Conservation (phyloP, 2,329 filamentous ascomycete species). For the Lasiodiplodia gonubiensis region DNA sequence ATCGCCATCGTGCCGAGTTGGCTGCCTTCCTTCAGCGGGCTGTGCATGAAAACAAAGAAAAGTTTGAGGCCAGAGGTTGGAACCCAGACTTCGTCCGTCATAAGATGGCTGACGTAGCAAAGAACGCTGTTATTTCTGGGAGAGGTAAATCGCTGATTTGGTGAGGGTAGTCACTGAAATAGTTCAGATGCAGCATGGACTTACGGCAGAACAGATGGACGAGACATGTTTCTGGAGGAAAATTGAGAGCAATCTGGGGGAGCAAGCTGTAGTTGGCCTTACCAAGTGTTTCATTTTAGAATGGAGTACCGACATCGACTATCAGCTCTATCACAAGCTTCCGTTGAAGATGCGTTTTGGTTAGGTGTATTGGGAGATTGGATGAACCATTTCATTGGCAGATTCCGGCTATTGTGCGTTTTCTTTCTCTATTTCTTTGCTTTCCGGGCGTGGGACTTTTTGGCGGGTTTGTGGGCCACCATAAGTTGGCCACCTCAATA, state of each 20-base stretch:
- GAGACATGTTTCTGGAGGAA: not conserved
- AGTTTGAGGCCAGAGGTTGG: not conserved
- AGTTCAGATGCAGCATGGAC: not conserved
- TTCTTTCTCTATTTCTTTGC: too few species aligned
- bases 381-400: too few species aligned
- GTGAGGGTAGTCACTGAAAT: not conserved
- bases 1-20: not conserved
- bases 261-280: not conserved
- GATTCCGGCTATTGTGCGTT: too few species aligned
- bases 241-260: not conserved
- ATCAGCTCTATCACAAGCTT: conserved; percentile 8
- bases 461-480: too few species aligned
- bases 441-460: too few species aligned
- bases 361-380: not conserved
- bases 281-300: conserved; percentile 5
- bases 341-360: not conserved
- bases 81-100: not conserved
- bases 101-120: not conserved
- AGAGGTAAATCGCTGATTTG: not conserved
- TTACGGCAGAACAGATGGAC: not conserved
- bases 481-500: too few species aligned
- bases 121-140: not conserved
- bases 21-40: not conserved
- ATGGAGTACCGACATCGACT: conserved; percentile 7
- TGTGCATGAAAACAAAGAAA: not conserved